Percentiles rank a stretch among this genome's conserved stretches.
phyloP scores from a whole-genome alignment of 2,329 filamentous ascomycete genomes.

The Hymenoscyphus albidus region DNA sequence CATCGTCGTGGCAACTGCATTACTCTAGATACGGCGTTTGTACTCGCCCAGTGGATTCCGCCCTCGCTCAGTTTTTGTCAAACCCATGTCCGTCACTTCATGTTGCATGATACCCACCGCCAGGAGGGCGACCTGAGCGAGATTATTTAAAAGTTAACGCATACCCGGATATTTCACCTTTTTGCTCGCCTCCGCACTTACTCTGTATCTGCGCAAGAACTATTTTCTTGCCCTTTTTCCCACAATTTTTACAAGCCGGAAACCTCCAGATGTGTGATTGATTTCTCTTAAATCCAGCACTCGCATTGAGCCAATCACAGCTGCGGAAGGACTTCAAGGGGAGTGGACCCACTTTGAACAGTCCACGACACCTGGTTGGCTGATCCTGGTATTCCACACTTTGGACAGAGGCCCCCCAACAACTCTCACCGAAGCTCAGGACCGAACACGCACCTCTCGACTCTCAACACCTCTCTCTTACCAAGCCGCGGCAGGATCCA shows the following conservation, averaged over 20 bases:
- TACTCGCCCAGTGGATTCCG: constrained; percentile 1
- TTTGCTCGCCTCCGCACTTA: constrained; percentile 6
- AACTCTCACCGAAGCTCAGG: constrained; percentile 5
- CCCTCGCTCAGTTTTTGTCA: not conserved
- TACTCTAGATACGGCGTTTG: not conserved
- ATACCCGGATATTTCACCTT: not conserved
- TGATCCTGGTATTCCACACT: constrained; percentile 2
- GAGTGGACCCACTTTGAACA: not conserved
- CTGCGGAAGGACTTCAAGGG: not conserved
- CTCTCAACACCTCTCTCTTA: not conserved
- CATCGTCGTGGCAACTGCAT: not conserved
- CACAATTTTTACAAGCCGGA: not conserved
- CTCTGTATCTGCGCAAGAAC: not conserved
- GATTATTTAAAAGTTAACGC: not conserved
- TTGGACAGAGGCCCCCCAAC: not conserved
- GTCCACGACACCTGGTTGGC: constrained; percentile 2
- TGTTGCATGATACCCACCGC: constrained; percentile 4
- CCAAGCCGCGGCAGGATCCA: not conserved
- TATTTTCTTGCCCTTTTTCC: not conserved
- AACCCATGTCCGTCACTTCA: not conserved
- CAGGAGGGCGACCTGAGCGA: constrained; percentile 3
- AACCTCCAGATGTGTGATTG: not conserved
- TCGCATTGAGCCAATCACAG: constrained; percentile 2
- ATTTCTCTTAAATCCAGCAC: not conserved
- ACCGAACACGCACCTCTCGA: not conserved